Base-by-base conservation (phyloP, 306 rosid genomes). In the Luffa acutangula region DNA sequence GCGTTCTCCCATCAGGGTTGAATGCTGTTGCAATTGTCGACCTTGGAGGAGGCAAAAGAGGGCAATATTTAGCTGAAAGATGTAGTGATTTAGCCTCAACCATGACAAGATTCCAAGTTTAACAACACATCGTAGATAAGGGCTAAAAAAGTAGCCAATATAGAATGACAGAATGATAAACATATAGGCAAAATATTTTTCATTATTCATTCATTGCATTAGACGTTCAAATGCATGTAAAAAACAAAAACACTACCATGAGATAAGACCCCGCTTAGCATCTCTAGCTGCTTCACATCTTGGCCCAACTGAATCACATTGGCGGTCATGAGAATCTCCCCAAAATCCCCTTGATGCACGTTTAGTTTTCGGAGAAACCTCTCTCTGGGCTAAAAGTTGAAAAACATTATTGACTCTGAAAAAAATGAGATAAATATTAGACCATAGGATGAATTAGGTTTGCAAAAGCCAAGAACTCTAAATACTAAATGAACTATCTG, bases 11-110 rank as follows among this genome's bases (percentile, higher is more conserved):
- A 87, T 93, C 98, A 25, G 94, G 89, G 79, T 98, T 90, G 88
- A 96, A 96, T 72, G 98, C 97, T 36, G 99, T 97, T 14, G 99
- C 99, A 72, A 96, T 96, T 58, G 99, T 96, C 39, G 99, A 96
- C 78, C 98, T 85, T 52, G 99, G 97, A 62, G 99, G 93, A 86
- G 99, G 99, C 78, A 89, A 81, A 76, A 96, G 87, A 45, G 97
- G 92, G 41, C 99, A 96, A 85, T 91, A 93, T 81, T 88, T 93
- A 33, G 99, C 96, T 76, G 97, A 91, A 57, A 96, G 85, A 91
- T 93, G 86, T 77, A 96, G 79, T 43, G 97, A 93, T 83, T 87
- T 88, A 58, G 89, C 81, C 86, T 89, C 92, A 13, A 80, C 88
- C 92, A 90, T 89, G 66, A 54, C 67, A 80, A 17, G 33, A 69